Percentiles rank a stretch among this genome's conserved stretches.
Evolutionary conservation across 129 eudicot genomes (phyloP).

Genomic region (Flaveria robusta): DNA sequence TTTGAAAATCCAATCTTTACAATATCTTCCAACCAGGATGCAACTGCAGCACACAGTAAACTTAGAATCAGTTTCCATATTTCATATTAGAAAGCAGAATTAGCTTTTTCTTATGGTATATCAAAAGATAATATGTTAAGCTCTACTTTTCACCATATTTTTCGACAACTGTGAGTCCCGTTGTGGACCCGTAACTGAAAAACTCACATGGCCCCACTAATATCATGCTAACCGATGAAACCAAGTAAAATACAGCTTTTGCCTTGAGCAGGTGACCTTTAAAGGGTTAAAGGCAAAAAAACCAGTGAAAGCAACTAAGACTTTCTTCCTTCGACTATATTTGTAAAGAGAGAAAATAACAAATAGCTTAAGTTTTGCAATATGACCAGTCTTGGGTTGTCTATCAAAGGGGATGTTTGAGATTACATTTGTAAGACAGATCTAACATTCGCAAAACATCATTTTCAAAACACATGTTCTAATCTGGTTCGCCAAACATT

Average conservation of each 20-base stretch:
- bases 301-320: too few species aligned
- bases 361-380: background rate
- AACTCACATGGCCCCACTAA: too few species aligned
- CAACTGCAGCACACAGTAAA: constrained; percentile 28
- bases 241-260: too few species aligned
- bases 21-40: constrained; percentile 27
- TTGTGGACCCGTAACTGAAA: too few species aligned
- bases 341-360: background rate
- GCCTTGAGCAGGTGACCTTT: too few species aligned
- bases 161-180: too few species aligned
- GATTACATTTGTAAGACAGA: background rate
- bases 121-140: background rate
- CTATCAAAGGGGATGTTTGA: background rate
- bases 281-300: too few species aligned
- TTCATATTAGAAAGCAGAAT: constrained; percentile 11
- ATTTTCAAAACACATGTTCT: background rate
- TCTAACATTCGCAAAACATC: background rate
- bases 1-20: constrained; percentile 38
- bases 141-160: background rate
- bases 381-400: background rate
- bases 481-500: background rate
- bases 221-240: too few species aligned
- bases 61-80: background rate
- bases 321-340: background rate
- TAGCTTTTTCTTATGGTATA: background rate